Evolutionary conservation across 2,329 filamentous ascomycete species (phyloP).

Genomic region (Beauveria sp.): DNA sequence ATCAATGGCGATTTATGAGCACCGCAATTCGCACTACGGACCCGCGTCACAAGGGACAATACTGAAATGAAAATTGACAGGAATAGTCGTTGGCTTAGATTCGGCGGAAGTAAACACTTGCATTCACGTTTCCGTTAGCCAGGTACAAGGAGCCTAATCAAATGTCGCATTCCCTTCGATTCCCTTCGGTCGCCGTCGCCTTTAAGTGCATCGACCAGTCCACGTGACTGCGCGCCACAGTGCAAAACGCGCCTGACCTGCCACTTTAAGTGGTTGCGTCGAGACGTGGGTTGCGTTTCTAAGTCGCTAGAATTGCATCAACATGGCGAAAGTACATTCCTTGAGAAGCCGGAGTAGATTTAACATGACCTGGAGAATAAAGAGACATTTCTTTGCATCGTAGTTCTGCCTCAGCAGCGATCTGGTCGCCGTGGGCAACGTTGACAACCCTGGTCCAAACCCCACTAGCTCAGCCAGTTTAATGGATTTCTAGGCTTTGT

Average conservation of each 20-base stretch:
- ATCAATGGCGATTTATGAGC: not conserved
- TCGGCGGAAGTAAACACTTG: not conserved
- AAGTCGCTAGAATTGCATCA: not conserved
- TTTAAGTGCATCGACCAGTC: constrained; percentile 9
- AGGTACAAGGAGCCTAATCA: not conserved
- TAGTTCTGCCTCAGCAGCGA: not conserved
- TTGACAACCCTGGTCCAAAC: not conserved
- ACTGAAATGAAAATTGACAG: not conserved
- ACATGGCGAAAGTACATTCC: not conserved
- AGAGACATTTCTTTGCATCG: not conserved
- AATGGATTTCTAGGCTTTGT: constrained; percentile 18
- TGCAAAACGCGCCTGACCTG: not conserved
- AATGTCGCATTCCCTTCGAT: constrained; percentile 1
- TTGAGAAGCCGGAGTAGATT: not conserved
- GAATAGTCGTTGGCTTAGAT: not conserved
- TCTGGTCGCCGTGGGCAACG: not conserved
- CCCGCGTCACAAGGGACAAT: not conserved
- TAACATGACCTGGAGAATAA: not conserved
- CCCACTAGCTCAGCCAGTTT: constrained; percentile 9
- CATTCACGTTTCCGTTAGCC: not conserved
- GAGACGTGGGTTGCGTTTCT: not conserved
- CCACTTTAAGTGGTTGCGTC: constrained; percentile 12
- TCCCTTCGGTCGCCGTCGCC: constrained; percentile 10
- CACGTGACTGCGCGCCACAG: constrained; percentile 18
- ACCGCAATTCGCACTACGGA: too few species aligned